Percentiles rank a stretch among this genome's conserved stretches.
phyloP scores from a whole-genome alignment of 1,139 yeast species.

The Geotrichum australiense region DNA sequence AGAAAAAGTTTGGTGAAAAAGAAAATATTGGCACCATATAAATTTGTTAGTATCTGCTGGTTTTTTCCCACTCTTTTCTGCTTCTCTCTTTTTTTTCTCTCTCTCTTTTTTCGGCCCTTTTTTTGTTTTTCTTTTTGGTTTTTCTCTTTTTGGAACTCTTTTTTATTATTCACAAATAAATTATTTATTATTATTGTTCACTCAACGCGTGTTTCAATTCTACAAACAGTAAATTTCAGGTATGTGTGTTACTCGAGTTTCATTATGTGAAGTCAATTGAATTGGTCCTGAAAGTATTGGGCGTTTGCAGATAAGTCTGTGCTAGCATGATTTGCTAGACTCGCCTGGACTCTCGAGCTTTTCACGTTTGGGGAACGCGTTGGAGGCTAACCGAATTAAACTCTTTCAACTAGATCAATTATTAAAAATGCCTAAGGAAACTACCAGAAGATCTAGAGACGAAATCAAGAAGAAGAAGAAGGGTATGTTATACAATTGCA shows the following conservation, averaged over 20 bases:
- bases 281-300: too few species aligned
- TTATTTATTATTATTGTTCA: background rate
- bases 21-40: background rate
- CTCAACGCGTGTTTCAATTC: background rate
- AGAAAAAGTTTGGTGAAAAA: too few species aligned
- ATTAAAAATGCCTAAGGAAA: conserved; percentile 28
- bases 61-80: conserved; percentile 1
- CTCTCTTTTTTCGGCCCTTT: background rate
- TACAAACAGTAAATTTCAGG: background rate
- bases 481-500: conserved; percentile 22
- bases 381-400: too few species aligned
- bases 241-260: background rate
- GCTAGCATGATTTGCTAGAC: background rate
- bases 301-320: background rate
- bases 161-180: background rate
- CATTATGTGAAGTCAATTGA: too few species aligned
- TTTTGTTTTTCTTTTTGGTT: background rate
- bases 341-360: too few species aligned
- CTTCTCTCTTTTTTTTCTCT: conserved; percentile 4
- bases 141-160: background rate
- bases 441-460: conserved; percentile 25
- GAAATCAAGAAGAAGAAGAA: conserved; percentile 28
- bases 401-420: background rate
- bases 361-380: too few species aligned
- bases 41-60: background rate